Evolutionary conservation across 192 early-diverging fungal species (phyloP).

Genomic region (Linnemannia hyalina): DNA sequence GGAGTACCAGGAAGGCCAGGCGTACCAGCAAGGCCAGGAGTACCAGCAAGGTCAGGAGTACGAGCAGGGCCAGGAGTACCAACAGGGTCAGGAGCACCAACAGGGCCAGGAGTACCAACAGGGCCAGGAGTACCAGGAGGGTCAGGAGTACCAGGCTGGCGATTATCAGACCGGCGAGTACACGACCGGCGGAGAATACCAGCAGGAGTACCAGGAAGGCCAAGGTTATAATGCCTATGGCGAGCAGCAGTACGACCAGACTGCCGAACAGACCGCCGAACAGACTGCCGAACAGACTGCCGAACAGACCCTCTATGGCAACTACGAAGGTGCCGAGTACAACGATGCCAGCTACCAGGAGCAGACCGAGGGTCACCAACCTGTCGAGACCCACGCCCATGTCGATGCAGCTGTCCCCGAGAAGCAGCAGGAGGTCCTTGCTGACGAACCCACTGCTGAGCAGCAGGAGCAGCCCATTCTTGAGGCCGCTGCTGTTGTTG

Average conservation of each 20-base stretch:
- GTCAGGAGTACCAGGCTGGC: background rate
- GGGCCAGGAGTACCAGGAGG: slow-evolving; percentile 13
- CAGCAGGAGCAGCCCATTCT: slow-evolving; percentile 1
- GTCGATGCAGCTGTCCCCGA: background rate
- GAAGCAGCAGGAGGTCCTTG: background rate
- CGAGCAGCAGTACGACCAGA: slow-evolving; percentile 27
- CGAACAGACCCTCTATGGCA: slow-evolving; percentile 19
- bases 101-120: slow-evolving; percentile 10
- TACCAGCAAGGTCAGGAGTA: slow-evolving; percentile 5
- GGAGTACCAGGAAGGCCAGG: slow-evolving; percentile 10
- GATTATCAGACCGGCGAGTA: slow-evolving; percentile 2
- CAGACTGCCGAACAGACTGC: slow-evolving; percentile 29
- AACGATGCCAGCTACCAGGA: slow-evolving; percentile 12
- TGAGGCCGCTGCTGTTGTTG: background rate
- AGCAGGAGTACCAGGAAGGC: slow-evolving; percentile 2
- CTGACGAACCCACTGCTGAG: slow-evolving; percentile 38
- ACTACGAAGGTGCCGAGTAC: slow-evolving; percentile 21
- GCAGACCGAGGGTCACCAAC: background rate
- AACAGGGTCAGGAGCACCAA: background rate
- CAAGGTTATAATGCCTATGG: slow-evolving; percentile 8
- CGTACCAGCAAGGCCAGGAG: background rate
- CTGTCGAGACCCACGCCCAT: background rate
- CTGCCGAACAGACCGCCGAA: slow-evolving; percentile 21
- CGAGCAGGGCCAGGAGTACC: background rate
- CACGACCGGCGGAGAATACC: background rate